These are phyloP conservation scores for Prillingera fragicola DNA, from an alignment of 1,284 basidiomycete genomes.

Conservation along the genomic window DNA sequence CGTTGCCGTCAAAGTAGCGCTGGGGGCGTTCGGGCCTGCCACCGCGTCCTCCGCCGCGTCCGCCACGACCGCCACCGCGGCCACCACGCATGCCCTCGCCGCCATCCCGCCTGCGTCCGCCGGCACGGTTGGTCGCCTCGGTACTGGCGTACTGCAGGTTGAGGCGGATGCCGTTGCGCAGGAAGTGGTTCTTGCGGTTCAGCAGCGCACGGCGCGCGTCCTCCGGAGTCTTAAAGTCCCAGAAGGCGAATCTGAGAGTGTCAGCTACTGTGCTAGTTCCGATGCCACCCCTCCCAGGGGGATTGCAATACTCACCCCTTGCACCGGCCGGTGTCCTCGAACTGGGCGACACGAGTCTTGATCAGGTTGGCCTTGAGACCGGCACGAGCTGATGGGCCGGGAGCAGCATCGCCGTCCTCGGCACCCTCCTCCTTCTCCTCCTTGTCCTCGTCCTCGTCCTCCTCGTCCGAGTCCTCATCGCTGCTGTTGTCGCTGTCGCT, in stretches of 20 bases:
- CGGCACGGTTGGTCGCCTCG: constrained; percentile 36
- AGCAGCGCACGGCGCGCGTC: constrained; percentile 76
- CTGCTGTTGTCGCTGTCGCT: constrained; percentile 11
- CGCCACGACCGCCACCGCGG: constrained; percentile 9
- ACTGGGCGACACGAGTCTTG: constrained; percentile 87
- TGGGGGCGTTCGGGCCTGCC: neutral
- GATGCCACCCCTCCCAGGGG: neutral
- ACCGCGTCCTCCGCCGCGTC: neutral
- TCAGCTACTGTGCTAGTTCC: constrained; percentile 3
- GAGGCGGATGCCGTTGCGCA: constrained; percentile 64
- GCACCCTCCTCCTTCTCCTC: constrained; percentile 24
- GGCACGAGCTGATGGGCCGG: constrained; percentile 20
- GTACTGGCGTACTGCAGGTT: constrained; percentile 43
- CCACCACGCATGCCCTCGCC: constrained; percentile 2
- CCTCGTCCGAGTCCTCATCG: constrained; percentile 20
- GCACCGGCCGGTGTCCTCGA: constrained; percentile 88
- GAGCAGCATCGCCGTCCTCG: constrained; percentile 36
- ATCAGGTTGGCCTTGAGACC: constrained; percentile 64
- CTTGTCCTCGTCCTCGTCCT: constrained; percentile 30
- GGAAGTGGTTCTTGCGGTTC: constrained; percentile 74
- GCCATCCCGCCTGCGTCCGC: constrained; percentile 9
- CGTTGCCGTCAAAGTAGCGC: constrained; percentile 13
- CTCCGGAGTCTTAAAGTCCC: constrained; percentile 77
- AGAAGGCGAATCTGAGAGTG: constrained; percentile 76
- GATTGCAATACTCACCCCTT: constrained; percentile 66